phyloP scores from a whole-genome alignment of 176 grass and related monocot species.

The maize (Zea mays) region DNA sequence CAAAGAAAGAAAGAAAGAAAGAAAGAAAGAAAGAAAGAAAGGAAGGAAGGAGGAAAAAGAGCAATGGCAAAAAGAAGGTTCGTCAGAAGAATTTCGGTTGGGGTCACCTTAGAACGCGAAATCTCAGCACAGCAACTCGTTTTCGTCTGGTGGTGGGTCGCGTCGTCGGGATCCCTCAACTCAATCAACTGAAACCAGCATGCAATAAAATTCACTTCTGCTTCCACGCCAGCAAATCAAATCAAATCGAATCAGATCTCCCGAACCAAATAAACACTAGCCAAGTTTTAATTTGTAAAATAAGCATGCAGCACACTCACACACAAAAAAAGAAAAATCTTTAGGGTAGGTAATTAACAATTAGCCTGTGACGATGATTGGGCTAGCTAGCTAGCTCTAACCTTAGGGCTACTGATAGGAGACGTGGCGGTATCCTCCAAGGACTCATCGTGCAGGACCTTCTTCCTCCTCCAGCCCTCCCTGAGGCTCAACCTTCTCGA shows the following conservation, averaged over 20 bases:
- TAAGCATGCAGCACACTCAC: neutral
- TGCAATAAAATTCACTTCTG: constrained; percentile 1
- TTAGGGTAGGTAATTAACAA: neutral
- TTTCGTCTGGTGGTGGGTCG: constrained; percentile 27
- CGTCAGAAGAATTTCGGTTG: neutral
- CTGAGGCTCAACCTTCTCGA: constrained; percentile 23
- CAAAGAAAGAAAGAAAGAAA: neutral
- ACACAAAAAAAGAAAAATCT: neutral
- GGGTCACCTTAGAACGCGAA: constrained; percentile 24
- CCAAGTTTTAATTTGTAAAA: neutral
- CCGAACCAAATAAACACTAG: neutral
- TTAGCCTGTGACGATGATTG: neutral
- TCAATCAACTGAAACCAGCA: constrained; percentile 31
- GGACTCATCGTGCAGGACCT: constrained; percentile 32
- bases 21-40: neutral
- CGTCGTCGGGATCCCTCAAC: constrained; percentile 19
- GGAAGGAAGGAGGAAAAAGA: neutral
- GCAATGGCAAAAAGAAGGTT: neutral
- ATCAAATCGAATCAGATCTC: neutral
- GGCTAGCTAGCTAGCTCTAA: neutral
- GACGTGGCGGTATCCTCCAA: constrained; percentile 56
- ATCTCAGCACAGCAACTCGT: neutral
- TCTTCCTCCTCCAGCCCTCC: constrained; percentile 25
- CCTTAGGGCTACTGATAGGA: constrained; percentile 45
- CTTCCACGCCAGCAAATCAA: neutral